These are phyloP conservation scores for Ceratobasidium sp. DNA, from an alignment of 1,284 basidiomycete species.

Conservation along the genomic window DNA sequence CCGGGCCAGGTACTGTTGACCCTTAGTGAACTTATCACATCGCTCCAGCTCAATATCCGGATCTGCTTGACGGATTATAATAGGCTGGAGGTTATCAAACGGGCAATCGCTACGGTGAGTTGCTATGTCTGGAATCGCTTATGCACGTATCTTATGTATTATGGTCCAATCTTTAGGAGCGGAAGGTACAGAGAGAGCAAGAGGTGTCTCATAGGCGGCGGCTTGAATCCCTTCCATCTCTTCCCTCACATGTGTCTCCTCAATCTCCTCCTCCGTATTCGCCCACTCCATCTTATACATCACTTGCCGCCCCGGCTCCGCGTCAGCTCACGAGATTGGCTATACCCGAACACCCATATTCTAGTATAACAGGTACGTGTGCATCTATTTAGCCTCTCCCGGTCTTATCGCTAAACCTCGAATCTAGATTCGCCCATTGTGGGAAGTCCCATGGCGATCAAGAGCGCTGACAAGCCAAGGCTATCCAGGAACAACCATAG, in stretches of 20 bases:
- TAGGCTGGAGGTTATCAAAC: not conserved
- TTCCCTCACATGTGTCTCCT: too few relatives aligned
- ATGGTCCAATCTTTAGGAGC: too few relatives aligned
- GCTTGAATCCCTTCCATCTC: slow-evolving; percentile 9
- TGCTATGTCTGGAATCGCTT: too few relatives aligned
- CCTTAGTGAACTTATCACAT: not conserved
- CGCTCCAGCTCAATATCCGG: slow-evolving; percentile 9
- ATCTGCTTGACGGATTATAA: slow-evolving; percentile 3
- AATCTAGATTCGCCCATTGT: not conserved
- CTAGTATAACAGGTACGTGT: not conserved
- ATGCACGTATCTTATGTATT: too few relatives aligned
- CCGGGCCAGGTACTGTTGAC: slow-evolving; percentile 9
- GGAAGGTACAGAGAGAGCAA: not conserved
- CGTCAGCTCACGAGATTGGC: not conserved
- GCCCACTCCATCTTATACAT: not conserved
- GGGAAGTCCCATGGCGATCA: not conserved
- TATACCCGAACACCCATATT: not conserved
- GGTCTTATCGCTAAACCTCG: too few relatives aligned
- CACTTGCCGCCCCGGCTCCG: not conserved
- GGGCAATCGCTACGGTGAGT: not conserved
- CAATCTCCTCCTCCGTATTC: too few relatives aligned
- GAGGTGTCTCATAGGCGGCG: not conserved
- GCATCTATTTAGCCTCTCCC: too few relatives aligned
- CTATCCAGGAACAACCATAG: not conserved
- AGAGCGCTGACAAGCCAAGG: not conserved